Evolutionary conservation across 495 filamentous ascomycete genomes (phyloP), one percentile per base, ranked within the genome.

Genomic region (Neurospora terricola): DNA sequence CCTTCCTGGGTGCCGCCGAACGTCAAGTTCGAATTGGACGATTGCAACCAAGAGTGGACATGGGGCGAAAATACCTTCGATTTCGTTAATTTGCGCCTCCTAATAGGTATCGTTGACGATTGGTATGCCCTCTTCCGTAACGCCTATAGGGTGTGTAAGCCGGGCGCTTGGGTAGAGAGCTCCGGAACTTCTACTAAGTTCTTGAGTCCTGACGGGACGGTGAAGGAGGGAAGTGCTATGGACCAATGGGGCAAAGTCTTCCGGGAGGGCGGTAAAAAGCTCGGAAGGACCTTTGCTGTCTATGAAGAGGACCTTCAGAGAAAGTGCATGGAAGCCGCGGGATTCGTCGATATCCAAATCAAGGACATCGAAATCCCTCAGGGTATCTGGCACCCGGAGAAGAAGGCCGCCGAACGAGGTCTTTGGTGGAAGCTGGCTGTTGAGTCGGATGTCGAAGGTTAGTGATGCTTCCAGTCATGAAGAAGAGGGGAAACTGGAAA

Each of bases 11-110:
- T 88, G 8, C 87, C 88, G 1, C 82, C 84, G 21, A 90, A 90
- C 72, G 81, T 84, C 69, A 78, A 72, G 27, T 89, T 89, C 76
- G 76, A 86, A 40, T 81, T 89, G 70, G 86, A 87, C 73, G 88
- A 90, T 72, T 84, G 86, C 73, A 86, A 88, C 69, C 75, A 80
- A 23, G 78, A 79, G n/a, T 91, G 88, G 88, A 80, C 84, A 7
- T 89, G 85, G 78, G 73, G 78, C 9, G 77, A 80, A 7, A 79
- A 87, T 69, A 76, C 79, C 69, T 92, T 92, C 77, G 91, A 92
- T 81, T 90, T 89, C 72, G 83, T 92, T 70, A 90, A 92, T 75
- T 82, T 87, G 39, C 86, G 90, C 7, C 79, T 81, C 42, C 75
- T 91, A n/a, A 84, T 84, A 42, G 89, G 87, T 40, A 82, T 81